Percentiles rank a stretch among this genome's conserved stretches.
phyloP scores from a whole-genome alignment of 164 flowering plant species.

The Magnolia changhungtana region DNA sequence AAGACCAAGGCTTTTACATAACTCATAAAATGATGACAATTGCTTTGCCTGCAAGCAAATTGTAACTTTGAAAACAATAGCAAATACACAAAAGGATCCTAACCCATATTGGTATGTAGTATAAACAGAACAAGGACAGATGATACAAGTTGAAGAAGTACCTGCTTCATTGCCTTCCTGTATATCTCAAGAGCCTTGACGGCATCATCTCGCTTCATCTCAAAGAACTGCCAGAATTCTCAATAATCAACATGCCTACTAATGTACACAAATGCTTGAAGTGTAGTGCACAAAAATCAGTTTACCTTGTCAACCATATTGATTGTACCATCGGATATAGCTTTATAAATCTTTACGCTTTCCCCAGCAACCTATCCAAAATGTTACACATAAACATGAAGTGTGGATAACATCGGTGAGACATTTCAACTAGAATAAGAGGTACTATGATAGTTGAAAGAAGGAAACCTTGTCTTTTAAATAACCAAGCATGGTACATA shows the following conservation, averaged over 20 bases:
- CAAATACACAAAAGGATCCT: background rate
- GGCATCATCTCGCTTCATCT: conserved; percentile 94
- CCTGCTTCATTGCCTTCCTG: conserved; percentile 85
- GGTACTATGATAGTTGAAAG: background rate
- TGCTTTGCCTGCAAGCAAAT: conserved; percentile 62
- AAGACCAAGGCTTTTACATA: conserved; percentile 82
- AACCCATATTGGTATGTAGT: background rate
- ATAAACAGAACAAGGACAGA: background rate
- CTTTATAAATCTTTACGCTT: conserved; percentile 81
- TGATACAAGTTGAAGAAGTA: conserved; percentile 15
- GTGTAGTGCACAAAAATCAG: background rate
- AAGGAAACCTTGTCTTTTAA: background rate
- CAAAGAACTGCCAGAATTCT: conserved; percentile 71
- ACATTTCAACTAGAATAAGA: background rate
- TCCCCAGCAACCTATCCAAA: conserved; percentile 79
- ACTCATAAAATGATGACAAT: conserved; percentile 87
- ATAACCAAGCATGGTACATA: background rate
- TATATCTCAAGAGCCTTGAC: conserved; percentile 81
- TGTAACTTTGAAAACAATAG: background rate
- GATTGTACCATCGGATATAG: conserved; percentile 79
- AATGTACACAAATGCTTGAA: background rate
- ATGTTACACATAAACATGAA: conserved; percentile 4
- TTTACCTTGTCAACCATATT: conserved; percentile 97
- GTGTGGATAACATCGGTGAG: background rate
- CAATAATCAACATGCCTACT: background rate